These are phyloP conservation scores for Carex littledalei DNA, from an alignment of 176 grass and related monocot species.

Conservation along the genomic window DNA sequence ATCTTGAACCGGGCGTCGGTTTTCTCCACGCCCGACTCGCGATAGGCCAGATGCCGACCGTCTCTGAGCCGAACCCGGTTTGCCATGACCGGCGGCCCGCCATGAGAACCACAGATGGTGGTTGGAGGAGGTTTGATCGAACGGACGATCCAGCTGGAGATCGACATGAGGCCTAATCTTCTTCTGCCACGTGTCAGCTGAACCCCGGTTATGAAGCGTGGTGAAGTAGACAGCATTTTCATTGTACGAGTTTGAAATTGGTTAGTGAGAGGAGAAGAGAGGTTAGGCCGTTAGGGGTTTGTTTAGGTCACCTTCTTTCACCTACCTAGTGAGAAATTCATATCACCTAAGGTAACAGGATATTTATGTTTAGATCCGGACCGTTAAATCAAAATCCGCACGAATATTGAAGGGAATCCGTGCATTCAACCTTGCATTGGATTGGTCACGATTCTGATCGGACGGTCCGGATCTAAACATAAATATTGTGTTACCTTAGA, in stretches of 20 bases:
- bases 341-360: too few species aligned
- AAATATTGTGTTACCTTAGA: too few species aligned
- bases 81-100: conserved; percentile 62
- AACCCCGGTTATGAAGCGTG: background rate
- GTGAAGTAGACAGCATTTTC: background rate
- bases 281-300: background rate
- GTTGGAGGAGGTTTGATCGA: conserved; percentile 29
- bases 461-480: too few species aligned
- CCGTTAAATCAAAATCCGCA: too few species aligned
- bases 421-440: too few species aligned
- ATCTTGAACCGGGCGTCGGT: conserved; percentile 61
- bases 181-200: background rate
- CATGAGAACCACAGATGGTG: conserved; percentile 49
- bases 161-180: background rate
- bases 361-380: too few species aligned
- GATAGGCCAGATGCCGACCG: conserved; percentile 71
- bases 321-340: background rate
- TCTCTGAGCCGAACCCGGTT: conserved; percentile 47
- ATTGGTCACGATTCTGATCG: too few species aligned
- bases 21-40: conserved; percentile 55
- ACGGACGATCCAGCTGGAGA: background rate
- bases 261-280: background rate
- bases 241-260: background rate
- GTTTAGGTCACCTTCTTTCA: background rate
- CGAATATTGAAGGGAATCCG: too few species aligned